A percentile compares a stretch with the other conserved stretches of the same genome.
phyloP scores from a whole-genome alignment of 2,329 filamentous ascomycete species.

The Diaporthe batatas region DNA sequence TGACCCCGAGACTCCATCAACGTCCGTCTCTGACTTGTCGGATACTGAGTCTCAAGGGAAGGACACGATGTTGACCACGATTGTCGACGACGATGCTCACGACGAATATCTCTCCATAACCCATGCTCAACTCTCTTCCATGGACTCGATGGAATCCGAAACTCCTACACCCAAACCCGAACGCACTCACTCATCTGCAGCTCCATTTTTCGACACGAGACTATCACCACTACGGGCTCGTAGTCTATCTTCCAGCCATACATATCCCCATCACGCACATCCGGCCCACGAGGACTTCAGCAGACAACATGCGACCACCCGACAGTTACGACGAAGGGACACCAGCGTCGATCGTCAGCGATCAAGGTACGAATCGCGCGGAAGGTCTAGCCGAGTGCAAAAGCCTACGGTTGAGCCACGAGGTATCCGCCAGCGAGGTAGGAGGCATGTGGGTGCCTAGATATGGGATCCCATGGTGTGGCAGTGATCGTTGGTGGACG shows the following conservation, averaged over 20 bases:
- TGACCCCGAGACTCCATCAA: slow-evolving; percentile 58
- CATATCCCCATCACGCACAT: slow-evolving; percentile 41
- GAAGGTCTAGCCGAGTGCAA: slow-evolving; percentile 7
- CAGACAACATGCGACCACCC: slow-evolving; percentile 29
- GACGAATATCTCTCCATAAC: slow-evolving; percentile 54
- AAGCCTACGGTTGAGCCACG: slow-evolving; percentile 28
- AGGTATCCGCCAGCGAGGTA: slow-evolving; percentile 27
- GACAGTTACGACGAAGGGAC: slow-evolving; percentile 35
- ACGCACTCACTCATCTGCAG: slow-evolving; percentile 44
- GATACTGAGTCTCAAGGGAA: slow-evolving; percentile 54
- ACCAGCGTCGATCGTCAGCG: slow-evolving; percentile 30
- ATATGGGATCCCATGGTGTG: background rate
- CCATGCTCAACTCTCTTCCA: slow-evolving; percentile 55
- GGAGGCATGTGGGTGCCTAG: slow-evolving; percentile 27
- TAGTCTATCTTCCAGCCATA: slow-evolving; percentile 44
- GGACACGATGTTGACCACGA: slow-evolving; percentile 43
- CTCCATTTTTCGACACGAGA: slow-evolving; percentile 55
- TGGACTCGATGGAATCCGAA: slow-evolving; percentile 55
- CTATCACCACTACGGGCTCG: slow-evolving; percentile 17
- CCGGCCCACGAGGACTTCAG: slow-evolving; percentile 30
- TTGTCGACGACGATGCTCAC: slow-evolving; percentile 50
- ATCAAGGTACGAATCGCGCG: slow-evolving; percentile 13
- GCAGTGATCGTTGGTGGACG: background rate
- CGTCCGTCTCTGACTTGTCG: slow-evolving; percentile 61
- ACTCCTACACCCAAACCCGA: slow-evolving; percentile 60